Evolutionary conservation across 1,139 yeast species (phyloP).

Genomic region (Ashbya aceris): DNA sequence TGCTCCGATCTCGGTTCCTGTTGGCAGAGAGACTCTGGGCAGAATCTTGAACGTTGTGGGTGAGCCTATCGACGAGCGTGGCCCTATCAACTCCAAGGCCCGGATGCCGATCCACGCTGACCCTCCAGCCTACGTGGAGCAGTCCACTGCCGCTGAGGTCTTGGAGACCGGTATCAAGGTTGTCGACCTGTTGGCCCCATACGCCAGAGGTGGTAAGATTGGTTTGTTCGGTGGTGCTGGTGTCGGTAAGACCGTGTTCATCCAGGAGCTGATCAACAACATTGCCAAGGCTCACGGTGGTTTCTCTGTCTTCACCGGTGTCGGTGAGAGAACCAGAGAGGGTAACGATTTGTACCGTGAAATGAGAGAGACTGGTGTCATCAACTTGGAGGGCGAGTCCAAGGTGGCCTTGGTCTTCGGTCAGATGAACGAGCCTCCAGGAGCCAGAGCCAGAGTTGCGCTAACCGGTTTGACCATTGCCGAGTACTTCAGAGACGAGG

Average conservation of each 20-base stretch:
- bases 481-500: slow-evolving; percentile 99
- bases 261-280: slow-evolving; percentile 99
- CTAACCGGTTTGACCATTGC: slow-evolving; percentile 99
- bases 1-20: slow-evolving; percentile 97
- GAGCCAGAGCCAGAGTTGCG: slow-evolving; percentile 99
- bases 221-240: slow-evolving; percentile 99
- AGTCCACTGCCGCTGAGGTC: slow-evolving; percentile 95
- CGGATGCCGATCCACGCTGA: slow-evolving; percentile 98
- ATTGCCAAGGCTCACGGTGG: slow-evolving; percentile 99
- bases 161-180: slow-evolving; percentile 99
- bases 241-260: slow-evolving; percentile 99
- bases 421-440: slow-evolving; percentile 99
- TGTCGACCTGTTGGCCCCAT: slow-evolving; percentile 98
- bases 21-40: slow-evolving; percentile 98
- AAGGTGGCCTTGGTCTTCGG: slow-evolving; percentile 99
- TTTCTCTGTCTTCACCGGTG: slow-evolving; percentile 99
- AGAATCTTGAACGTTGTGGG: slow-evolving; percentile 98
- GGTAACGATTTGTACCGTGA: slow-evolving; percentile 99
- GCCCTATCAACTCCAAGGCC: slow-evolving; percentile 87
- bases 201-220: slow-evolving; percentile 99
- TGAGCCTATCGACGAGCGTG: slow-evolving; percentile 99
- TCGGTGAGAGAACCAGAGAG: slow-evolving; percentile 99
- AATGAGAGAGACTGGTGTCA: slow-evolving; percentile 99
- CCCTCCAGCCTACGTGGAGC: slow-evolving; percentile 92
- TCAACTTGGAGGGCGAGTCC: slow-evolving; percentile 98